A percentile compares a stretch with the other conserved stretches of the same genome.
Evolutionary conservation across 1,139 yeast species (phyloP).

Genomic region (Nakaseomyces glabratus): DNA sequence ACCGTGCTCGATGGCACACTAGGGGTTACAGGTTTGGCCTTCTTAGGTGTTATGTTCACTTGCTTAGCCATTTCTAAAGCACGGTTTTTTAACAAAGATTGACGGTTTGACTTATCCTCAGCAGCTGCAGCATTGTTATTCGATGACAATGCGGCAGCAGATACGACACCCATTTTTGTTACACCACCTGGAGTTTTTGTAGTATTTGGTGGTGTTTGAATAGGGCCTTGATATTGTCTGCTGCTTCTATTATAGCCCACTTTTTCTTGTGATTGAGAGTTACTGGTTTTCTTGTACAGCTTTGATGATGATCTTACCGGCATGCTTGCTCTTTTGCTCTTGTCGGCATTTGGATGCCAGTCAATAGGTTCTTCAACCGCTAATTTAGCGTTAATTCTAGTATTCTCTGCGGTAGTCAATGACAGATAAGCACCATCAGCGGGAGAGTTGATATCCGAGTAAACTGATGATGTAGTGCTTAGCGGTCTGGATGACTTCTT

Average conservation of each 20-base stretch:
- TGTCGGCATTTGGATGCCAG: constrained; percentile 3
- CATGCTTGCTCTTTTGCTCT: constrained; percentile 7
- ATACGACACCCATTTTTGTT: constrained; percentile 1
- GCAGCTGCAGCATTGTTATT: neutral
- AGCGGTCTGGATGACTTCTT: constrained; percentile 35
- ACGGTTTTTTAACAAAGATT: constrained; percentile 5
- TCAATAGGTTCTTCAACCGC: constrained; percentile 29
- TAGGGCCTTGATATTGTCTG: neutral
- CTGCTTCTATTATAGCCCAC: constrained; percentile 1
- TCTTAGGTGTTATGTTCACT: constrained; percentile 1
- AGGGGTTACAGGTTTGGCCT: constrained; percentile 1
- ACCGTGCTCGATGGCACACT: constrained; percentile 4
- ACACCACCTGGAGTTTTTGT: constrained; percentile 5
- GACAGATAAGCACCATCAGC: constrained; percentile 59
- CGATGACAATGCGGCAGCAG: constrained; percentile 6
- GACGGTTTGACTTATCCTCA: constrained; percentile 1
- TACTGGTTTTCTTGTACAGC: constrained; percentile 1
- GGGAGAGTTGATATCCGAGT: constrained; percentile 28
- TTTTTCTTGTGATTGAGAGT: neutral
- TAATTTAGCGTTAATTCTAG: constrained; percentile 57
- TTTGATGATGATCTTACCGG: constrained; percentile 3
- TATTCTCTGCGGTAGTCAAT: constrained; percentile 67
- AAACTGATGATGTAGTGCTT: constrained; percentile 11
- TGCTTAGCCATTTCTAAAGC: constrained; percentile 3
- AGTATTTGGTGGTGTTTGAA: neutral